phyloP scores from a whole-genome alignment of 768 basidiomycete genomes.

The Tylopilus intermedius region DNA sequence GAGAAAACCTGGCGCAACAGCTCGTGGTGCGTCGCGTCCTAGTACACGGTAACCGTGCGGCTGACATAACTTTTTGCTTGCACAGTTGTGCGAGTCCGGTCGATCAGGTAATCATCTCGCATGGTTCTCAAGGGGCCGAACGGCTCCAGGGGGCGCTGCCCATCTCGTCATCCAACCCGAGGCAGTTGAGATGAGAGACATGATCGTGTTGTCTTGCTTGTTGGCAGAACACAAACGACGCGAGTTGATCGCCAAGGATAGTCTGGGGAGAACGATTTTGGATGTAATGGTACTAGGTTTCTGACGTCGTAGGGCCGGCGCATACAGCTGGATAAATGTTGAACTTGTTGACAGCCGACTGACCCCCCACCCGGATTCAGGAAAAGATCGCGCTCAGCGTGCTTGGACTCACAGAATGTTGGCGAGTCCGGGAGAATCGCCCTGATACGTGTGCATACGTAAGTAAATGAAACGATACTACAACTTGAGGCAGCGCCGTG shows the following conservation, averaged over 20 bases:
- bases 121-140: conserved; percentile 9
- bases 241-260: not conserved
- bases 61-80: not conserved
- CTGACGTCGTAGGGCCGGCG: not conserved
- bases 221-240: conserved; percentile 14
- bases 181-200: conserved; percentile 7
- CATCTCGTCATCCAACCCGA: conserved; percentile 15
- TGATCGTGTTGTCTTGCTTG: conserved; percentile 19
- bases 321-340: not conserved
- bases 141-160: not conserved
- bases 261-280: not conserved
- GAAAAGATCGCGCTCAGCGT: not conserved
- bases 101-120: conserved; percentile 3
- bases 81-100: conserved; percentile 11
- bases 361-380: not conserved
- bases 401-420: not conserved
- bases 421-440: too few relatives aligned
- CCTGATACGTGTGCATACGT: too few relatives aligned
- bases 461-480: too few relatives aligned
- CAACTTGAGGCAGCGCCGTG: too few relatives aligned
- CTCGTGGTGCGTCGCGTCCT: conserved; percentile 14
- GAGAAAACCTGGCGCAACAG: not conserved
- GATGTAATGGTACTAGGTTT: not conserved
- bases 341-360: not conserved
- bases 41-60: not conserved